Base-by-base conservation (phyloP, 495 filamentous ascomycete genomes). In the Hypoxylon lienhwacheense region DNA sequence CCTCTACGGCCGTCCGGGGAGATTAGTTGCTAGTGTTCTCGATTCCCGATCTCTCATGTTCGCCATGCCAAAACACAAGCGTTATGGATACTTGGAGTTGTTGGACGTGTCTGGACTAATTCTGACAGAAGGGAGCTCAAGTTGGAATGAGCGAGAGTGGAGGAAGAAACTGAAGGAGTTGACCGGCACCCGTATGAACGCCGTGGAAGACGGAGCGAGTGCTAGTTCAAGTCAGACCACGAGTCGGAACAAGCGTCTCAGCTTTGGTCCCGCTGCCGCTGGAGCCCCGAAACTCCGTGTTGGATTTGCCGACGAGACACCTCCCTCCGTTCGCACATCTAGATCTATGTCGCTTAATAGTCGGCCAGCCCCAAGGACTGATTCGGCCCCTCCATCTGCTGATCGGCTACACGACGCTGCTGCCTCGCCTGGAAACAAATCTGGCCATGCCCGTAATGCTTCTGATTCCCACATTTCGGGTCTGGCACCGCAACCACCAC, bases 31-130 rank as follows among this genome's bases (percentile, higher is more conserved):
- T 1, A 95, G 95, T 62, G 84, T 86, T 0, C 81, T 88, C 19
- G 90, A 99, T 68, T 74, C 85, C 3, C 85, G 88, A 51, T 92
- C 93, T 50, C 77, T 99, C 60, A 99, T 99, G 93, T 97, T 99
- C 72, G 95, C 90, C 0, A 92, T 99, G 84, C 95, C 93, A 0
- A 87, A 86, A 60, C 82, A 95, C 49, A 83, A 83, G 31, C 81
- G 87, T 47, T 96, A 96, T 66, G 92, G 93, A 0, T 97, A 97
- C 66, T 70, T 97, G 15, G 95, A 97, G 59, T 80, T 91, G 21
- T 59, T 89, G 28, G 93, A 99, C 69, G 89, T 97, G 6, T 83
- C 83, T 10, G 77, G 74, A 41, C 70, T 97, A 24, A 88, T 97
- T 50, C 75, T 87, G 53, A 85, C 83, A 3, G 78, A 89, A 5